Percentiles rank a stretch among this genome's conserved stretches.
phyloP scores from a whole-genome alignment of 2,329 filamentous ascomycete genomes.

The Aspergillus latus region DNA sequence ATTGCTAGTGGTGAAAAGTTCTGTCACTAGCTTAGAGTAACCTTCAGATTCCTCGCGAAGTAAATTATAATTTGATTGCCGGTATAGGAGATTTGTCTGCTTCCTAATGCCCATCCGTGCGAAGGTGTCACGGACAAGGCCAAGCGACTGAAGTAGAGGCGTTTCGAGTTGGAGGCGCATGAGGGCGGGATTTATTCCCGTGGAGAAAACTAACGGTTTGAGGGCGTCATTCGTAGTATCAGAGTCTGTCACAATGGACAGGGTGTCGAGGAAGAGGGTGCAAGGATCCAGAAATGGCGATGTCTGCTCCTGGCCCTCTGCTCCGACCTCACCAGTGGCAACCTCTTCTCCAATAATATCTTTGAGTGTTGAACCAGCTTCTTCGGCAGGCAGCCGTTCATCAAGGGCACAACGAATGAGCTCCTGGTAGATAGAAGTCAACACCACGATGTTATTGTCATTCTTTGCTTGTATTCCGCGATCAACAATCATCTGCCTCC shows the following conservation, averaged over 20 bases:
- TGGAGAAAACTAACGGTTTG: conserved; percentile 68
- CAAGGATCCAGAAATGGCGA: conserved; percentile 57
- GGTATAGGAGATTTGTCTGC: conserved; percentile 88
- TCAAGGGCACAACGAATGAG: conserved; percentile 76
- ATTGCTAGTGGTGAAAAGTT: conserved; percentile 86
- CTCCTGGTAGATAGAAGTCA: conserved; percentile 79
- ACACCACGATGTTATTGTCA: conserved; percentile 66
- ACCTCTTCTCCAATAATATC: conserved; percentile 66
- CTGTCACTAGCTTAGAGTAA: conserved; percentile 92
- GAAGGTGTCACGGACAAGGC: conserved; percentile 83
- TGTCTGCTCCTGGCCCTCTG: conserved; percentile 45
- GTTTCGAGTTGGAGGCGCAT: conserved; percentile 85
- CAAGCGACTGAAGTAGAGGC: conserved; percentile 69
- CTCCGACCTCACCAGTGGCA: conserved; percentile 49
- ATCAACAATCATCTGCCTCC: conserved; percentile 66
- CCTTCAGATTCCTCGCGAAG: conserved; percentile 94
- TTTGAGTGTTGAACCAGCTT: conserved; percentile 71
- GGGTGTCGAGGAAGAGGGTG: conserved; percentile 75
- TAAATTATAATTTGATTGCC: conserved; percentile 95
- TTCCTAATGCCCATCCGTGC: conserved; percentile 79
- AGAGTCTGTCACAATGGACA: conserved; percentile 75
- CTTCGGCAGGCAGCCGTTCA: conserved; percentile 62
- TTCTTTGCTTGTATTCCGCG: conserved; percentile 64
- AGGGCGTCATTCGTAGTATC: conserved; percentile 62
- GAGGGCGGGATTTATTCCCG: conserved; percentile 67